Evolutionary conservation across 1,284 basidiomycete genomes (phyloP).

Genomic region (Ganoderma lucidum): DNA sequence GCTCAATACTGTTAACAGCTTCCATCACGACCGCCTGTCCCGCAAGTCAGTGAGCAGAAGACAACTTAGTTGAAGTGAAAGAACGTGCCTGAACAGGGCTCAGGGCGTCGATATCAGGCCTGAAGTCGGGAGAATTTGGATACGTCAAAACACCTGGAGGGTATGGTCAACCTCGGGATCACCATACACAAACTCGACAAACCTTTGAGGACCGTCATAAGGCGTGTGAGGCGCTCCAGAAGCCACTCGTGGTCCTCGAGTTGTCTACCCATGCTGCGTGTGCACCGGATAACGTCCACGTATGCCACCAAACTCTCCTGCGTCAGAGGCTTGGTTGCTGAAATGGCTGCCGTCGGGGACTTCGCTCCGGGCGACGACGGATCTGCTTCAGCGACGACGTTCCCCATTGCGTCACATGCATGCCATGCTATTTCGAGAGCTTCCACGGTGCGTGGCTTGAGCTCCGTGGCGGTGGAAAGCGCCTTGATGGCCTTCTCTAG

Average conservation of each 20-base stretch:
- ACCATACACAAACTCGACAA: constrained; percentile 39
- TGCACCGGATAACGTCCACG: constrained; percentile 73
- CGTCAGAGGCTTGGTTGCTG: constrained; percentile 65
- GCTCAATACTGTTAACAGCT: constrained; percentile 72
- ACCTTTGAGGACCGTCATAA: constrained; percentile 85
- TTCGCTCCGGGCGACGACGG: constrained; percentile 23
- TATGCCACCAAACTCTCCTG: constrained; percentile 89
- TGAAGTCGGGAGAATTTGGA: constrained; percentile 82
- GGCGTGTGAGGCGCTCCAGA: constrained; percentile 64
- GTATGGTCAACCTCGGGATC: background rate
- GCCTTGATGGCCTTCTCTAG: constrained; percentile 81
- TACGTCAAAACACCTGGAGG: constrained; percentile 80
- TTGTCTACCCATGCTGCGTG: constrained; percentile 56
- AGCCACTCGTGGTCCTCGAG: constrained; percentile 69
- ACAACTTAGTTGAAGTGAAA: background rate
- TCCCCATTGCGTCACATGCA: constrained; percentile 75
- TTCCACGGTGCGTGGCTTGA: constrained; percentile 53
- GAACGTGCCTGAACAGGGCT: constrained; percentile 80
- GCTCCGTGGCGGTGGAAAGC: constrained; percentile 48
- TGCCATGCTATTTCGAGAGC: constrained; percentile 74
- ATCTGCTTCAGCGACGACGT: constrained; percentile 40
- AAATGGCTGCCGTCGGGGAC: constrained; percentile 10
- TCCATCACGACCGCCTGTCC: constrained; percentile 73
- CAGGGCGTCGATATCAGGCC: constrained; percentile 86
- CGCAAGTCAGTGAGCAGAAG: constrained; percentile 17